These are phyloP conservation scores for Verticillium klebahnii DNA, from an alignment of 2,329 filamentous ascomycete genomes.

Conservation along the genomic window DNA sequence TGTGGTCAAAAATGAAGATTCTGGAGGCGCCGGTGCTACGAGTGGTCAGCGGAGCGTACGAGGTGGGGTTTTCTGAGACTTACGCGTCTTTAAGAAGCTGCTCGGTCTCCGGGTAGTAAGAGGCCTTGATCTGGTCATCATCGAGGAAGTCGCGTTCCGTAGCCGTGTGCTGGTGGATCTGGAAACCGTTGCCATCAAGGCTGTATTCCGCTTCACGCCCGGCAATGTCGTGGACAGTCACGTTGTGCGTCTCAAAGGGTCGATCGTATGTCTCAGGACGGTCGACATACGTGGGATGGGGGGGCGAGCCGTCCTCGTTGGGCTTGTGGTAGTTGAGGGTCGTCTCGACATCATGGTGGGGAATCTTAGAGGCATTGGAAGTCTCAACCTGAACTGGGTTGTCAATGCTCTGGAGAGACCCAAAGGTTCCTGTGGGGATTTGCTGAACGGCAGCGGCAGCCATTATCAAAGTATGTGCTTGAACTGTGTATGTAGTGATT, in stretches of 20 bases:
- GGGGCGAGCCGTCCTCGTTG: constrained; percentile 35
- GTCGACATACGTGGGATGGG: constrained; percentile 27
- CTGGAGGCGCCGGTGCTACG: constrained; percentile 48
- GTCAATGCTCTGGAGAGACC: not conserved
- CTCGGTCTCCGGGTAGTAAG: constrained; percentile 72
- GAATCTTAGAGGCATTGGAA: not conserved
- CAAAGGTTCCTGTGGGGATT: not conserved
- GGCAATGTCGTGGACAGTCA: constrained; percentile 28
- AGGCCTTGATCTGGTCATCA: constrained; percentile 55
- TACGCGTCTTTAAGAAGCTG: constrained; percentile 57
- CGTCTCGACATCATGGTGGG: constrained; percentile 23
- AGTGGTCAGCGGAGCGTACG: not conserved
- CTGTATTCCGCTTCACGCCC: constrained; percentile 29
- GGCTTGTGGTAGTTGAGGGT: constrained; percentile 33
- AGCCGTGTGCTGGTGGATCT: constrained; percentile 22
- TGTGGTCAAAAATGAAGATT: constrained; percentile 60
- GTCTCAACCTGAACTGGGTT: not conserved
- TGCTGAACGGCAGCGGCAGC: constrained; percentile 9
- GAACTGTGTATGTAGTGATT: not conserved
- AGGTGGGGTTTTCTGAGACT: constrained; percentile 12
- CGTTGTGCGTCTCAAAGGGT: constrained; percentile 19
- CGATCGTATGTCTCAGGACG: constrained; percentile 28
- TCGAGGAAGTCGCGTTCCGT: constrained; percentile 38
- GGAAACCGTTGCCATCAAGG: constrained; percentile 34
- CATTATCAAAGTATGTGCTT: constrained; percentile 3